Base-by-base conservation (phyloP, 345 rosid genomes). In the Erysimum cheiranthoides region DNA sequence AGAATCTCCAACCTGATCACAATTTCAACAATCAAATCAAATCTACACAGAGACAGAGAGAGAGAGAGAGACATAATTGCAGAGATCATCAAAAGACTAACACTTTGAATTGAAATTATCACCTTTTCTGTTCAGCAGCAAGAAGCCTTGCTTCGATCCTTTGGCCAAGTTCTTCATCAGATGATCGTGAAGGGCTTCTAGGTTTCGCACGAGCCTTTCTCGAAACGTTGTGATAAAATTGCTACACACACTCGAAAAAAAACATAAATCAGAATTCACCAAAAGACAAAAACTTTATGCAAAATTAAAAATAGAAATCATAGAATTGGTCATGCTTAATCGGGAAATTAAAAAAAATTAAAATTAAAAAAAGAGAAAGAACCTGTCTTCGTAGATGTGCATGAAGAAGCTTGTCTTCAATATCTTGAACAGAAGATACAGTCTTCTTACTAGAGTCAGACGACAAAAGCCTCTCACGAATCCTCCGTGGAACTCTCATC, bases 351-450 rank as follows among this genome's bases (percentile, higher is more conserved):
- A 36, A 8, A 18, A 10, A 18, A 17, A 43, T 13, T 47, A 8
- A 36, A 8, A 18, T 6, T 13, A 17, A 17, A 38, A 58, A 28
- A 7, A 43, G 8, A 40, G 5, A 61, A 10, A 36, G 17, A 78
- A 94, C 99, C 97, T 92, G 96, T 83, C 99, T 82, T 28, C 99
- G 96, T 79, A 92, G 90, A 87, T 89, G 87, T 10, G 99, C 99
- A 60, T 81, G 86, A 30, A 93, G 90, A 74, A 95, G 96, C 84
- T 89, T 95, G 61, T 93, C 91, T 81, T 95, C 97, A 77, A 95
- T 95, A 70, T 89, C 93, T 74, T 90, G 95, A 50, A 75, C 91
- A 68, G 91, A 82, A 78, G 75, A 38, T 2, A 89, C 87, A 67
- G 87, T 78, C 85, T 84, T 81, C 81, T 84, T 85, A 73, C 81